Percentiles rank a stretch among this genome's conserved stretches.
Evolutionary conservation across 768 basidiomycete genomes (phyloP).

Genomic region (Phlegmacium glaucopus): DNA sequence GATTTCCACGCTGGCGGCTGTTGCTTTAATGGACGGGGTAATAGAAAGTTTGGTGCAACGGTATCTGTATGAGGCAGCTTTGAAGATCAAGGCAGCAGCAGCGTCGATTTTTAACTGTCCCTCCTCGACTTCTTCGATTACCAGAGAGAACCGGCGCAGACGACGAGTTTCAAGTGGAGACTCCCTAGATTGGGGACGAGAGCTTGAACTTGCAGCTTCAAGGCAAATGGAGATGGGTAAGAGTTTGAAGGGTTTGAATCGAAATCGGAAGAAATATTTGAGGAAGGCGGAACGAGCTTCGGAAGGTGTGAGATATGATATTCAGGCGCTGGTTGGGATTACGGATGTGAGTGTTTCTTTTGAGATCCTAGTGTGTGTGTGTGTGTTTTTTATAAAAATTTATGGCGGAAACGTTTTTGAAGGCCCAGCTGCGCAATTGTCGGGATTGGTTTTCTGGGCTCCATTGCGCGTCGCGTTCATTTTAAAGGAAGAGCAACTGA

Average conservation of each 20-base stretch:
- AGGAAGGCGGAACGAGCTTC: constrained; percentile 27
- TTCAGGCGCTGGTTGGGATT: constrained; percentile 31
- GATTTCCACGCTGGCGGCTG: constrained; percentile 50
- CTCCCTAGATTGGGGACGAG: background rate
- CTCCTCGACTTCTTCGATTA: background rate
- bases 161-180: background rate
- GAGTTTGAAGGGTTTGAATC: background rate
- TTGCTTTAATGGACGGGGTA: constrained; percentile 47
- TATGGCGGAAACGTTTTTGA: background rate
- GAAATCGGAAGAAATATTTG: constrained; percentile 6
- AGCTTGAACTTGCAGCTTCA: constrained; percentile 1
- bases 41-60: constrained; percentile 33
- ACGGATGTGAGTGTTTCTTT: constrained; percentile 28
- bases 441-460: background rate
- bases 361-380: too few species aligned
- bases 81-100: constrained; percentile 10
- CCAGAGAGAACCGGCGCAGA: background rate
- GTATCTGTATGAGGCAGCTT: constrained; percentile 30
- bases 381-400: background rate
- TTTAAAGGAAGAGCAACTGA: too few species aligned
- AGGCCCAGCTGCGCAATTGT: constrained; percentile 6
- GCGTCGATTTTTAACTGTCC: background rate
- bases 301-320: constrained; percentile 35
- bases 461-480: background rate
- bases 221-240: background rate